Base-by-base conservation (phyloP, 176 grass and related monocot genomes). In the Pontederia paniculata region DNA sequence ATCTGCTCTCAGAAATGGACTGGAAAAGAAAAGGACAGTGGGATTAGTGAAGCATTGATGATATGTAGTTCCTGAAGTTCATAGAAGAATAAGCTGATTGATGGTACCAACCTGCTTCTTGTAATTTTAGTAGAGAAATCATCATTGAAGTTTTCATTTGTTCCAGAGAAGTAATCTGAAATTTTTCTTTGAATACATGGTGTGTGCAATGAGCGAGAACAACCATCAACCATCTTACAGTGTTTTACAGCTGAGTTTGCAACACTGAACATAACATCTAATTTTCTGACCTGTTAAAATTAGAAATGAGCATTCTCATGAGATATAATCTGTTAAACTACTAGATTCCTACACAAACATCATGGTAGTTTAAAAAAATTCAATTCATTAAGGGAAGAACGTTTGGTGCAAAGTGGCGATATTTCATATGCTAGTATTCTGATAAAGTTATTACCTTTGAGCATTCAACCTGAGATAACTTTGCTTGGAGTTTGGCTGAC, bases 1-100 rank as follows among this genome's bases (percentile, higher is more conserved):
- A 72, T 97, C 91, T 17, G 91, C 83, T 57, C 78, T 82, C 74
- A 90, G 78, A 72, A 89, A 97, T 54, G 77, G 77, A 52, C 91
- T 97, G 76, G 64, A 81, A 28, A 76, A 58, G 54, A 20, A 51
- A 69, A 65, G 31, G 68, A 69, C 9, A 59, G 72, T 43, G 52
- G 5, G 9, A 20, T 23, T 12, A 70, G 53, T 12, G 19, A 31
- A 22, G 60, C 13, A 48, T 45, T 6, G 16, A 14, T 65, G 58
- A 15, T 74, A 19, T 2, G 9, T 13, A 55, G 55, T 55, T 48
- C 44, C 58, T 47, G 46, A 42, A 54, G 52, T 7, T 55, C n/a
- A 54, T 42, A 8, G 11, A 15, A 67, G 28, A 45, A 62, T 10
- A 20, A 51, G 21, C 23, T 4, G 42, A 17, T 11, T 23, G 44